Evolutionary conservation across 805 yeast species (phyloP), one percentile per base, ranked within the genome.

Genomic region (Candida michaelii): DNA sequence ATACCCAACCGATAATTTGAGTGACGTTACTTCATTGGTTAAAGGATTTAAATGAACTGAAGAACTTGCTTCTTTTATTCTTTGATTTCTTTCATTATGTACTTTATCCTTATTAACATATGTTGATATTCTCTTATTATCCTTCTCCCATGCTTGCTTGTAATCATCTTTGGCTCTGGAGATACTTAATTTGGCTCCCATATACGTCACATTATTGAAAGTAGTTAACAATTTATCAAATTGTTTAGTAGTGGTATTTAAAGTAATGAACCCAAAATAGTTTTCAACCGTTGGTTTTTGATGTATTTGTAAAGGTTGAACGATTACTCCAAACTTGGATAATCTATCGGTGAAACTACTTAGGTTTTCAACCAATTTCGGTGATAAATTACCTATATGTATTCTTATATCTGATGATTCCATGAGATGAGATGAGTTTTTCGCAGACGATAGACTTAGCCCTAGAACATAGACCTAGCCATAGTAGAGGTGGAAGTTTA

Each of bases 131-230:
- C 76, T 60, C 10, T 58, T 62, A 23, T 59, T 46, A 48, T 82
- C 83, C 34, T 59, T 56, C 23, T 62, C 60, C 83, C 82, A 75
- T 14, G 62, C 55, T 17, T 65, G 66, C 9, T 46, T 34, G 60
- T 65, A 85, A 33, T 67, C 68, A 0, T 80, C 80, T 50, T 74
- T 78, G 3, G 97, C 97, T 34, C 65, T 59, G 40, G 74, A 79
- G 8, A 91, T 63, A 2, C 70, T 68, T 27, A 91, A 60, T 40
- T 74, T 78, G 18, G 83, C 72, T 2, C 95, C 96, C 73, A 85
- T 88, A 63, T 74, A 91, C 18, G 75, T 76, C 1, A 84, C 77
- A 23, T 90, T 93, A 57, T 88, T 77, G 49, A 87, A 74, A 0
- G 85, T 68, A 5, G 65, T 59, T 44, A 74, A 73, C 39, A 91